phyloP scores from a whole-genome alignment of 257 asterid species.

The Scutellaria baicalensis region DNA sequence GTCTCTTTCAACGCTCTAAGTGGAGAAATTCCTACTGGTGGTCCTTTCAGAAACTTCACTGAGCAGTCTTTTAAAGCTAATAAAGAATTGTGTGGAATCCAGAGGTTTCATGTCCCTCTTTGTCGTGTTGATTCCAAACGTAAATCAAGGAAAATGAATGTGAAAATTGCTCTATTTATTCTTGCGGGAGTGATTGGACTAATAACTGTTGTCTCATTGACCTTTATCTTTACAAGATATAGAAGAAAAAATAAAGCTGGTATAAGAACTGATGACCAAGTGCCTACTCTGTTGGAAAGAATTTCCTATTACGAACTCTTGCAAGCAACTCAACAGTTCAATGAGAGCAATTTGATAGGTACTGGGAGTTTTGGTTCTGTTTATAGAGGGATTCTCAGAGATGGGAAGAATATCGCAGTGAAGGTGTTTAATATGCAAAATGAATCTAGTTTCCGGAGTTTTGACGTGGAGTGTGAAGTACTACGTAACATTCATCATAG shows the following conservation, averaged over 20 bases:
- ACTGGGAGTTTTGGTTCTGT: conserved; percentile 15
- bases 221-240: neutral
- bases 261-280: neutral
- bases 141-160: neutral
- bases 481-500: neutral
- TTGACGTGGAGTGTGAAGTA: conserved; percentile 17
- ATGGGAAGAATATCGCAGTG: conserved; percentile 11
- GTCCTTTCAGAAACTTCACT: conserved; percentile 24
- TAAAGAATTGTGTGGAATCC: conserved; percentile 3
- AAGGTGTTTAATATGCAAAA: conserved; percentile 18
- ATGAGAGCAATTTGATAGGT: conserved; percentile 18
- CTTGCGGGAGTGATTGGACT: neutral
- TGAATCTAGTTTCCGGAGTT: conserved; percentile 8
- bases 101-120: conserved; percentile 7
- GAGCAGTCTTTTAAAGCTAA: neutral
- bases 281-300: neutral
- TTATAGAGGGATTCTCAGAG: neutral
- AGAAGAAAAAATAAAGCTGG: neutral
- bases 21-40: conserved; percentile 20
- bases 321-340: conserved; percentile 12
- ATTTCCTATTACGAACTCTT: conserved; percentile 18
- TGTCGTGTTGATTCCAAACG: neutral
- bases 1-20: conserved; percentile 15
- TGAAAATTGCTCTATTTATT: neutral
- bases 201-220: neutral